Percentiles rank a stretch among this genome's conserved stretches.
These are phyloP conservation scores for Rhamnella rubrinervis DNA, from an alignment of 331 rosid species.

Conservation along the genomic window DNA sequence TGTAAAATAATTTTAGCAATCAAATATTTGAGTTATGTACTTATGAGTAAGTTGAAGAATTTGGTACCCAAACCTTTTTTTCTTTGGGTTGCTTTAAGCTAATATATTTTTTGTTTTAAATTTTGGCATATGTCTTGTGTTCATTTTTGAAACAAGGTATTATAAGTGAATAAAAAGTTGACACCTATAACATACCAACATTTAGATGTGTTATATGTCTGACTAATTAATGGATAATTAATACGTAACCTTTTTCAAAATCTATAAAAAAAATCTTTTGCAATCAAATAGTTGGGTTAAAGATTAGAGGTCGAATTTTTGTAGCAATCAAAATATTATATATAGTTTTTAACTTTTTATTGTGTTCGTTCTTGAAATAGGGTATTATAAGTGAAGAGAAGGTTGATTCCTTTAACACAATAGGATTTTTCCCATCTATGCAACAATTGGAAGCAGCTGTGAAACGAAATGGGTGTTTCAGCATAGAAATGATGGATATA, in stretches of 20 bases:
- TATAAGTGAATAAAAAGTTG: not conserved
- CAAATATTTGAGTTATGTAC: too few species aligned
- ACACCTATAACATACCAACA: not conserved
- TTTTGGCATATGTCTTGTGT: not conserved
- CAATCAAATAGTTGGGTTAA: too few species aligned
- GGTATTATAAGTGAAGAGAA: constrained; percentile 11
- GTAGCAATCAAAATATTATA: too few species aligned
- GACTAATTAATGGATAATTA: too few species aligned
- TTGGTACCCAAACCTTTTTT: too few species aligned
- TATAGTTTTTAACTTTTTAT: not conserved
- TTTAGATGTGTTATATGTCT: not conserved
- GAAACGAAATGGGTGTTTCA: constrained; percentile 19
- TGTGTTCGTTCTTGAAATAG: not conserved
- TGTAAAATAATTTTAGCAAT: too few species aligned
- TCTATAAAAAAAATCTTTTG: too few species aligned
- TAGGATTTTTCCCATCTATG: not conserved
- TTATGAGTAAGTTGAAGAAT: too few species aligned
- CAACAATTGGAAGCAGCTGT: constrained; percentile 12
- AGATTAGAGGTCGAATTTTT: too few species aligned
- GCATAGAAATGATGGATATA: constrained; percentile 10
- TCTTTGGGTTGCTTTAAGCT: too few species aligned
- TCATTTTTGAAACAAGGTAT: not conserved
- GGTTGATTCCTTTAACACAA: constrained; percentile 10
- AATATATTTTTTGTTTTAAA: too few species aligned
- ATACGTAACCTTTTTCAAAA: too few species aligned